Percentiles rank a stretch among this genome's conserved stretches.
phyloP scores from a whole-genome alignment of 1,139 yeast genomes.

The Taiozyma sp. region DNA sequence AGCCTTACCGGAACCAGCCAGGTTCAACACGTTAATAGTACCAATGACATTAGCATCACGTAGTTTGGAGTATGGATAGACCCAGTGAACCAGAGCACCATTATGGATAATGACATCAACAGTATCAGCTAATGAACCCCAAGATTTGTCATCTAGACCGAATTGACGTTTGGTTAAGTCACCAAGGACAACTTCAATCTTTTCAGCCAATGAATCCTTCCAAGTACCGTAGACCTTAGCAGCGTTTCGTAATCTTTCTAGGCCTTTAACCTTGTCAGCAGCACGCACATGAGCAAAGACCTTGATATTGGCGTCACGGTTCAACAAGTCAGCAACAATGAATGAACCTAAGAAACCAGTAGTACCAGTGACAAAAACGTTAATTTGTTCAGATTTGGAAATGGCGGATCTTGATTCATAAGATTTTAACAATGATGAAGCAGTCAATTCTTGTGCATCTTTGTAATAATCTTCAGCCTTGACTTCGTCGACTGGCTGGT shows the following conservation, averaged over 20 bases:
- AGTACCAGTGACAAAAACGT: constrained; percentile 87
- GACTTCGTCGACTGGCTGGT: constrained; percentile 15
- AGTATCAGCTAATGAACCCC: constrained; percentile 50
- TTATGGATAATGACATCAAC: constrained; percentile 89
- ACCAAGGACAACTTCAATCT: constrained; percentile 74
- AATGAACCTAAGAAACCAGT: constrained; percentile 97
- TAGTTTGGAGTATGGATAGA: constrained; percentile 84
- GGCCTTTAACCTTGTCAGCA: constrained; percentile 54
- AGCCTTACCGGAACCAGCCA: constrained; percentile 75
- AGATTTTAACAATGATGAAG: constrained; percentile 37
- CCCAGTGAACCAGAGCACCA: constrained; percentile 99
- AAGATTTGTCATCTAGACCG: constrained; percentile 55
- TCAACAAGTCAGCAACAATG: constrained; percentile 68
- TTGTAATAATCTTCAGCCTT: constrained; percentile 53
- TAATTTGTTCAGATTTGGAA: constrained; percentile 36
- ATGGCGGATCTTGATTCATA: constrained; percentile 34
- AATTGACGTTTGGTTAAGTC: constrained; percentile 68
- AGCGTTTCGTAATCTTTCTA: constrained; percentile 71
- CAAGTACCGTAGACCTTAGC: constrained; percentile 84
- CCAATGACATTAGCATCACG: constrained; percentile 93
- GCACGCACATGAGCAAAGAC: constrained; percentile 93
- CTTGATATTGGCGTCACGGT: constrained; percentile 44
- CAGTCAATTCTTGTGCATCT: constrained; percentile 63
- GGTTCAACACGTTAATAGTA: constrained; percentile 75
- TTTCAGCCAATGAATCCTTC: constrained; percentile 54